Conservation (phyloP, 371 early-diverging fungal species). For the Neoconidiobolus thromboides region DNA sequence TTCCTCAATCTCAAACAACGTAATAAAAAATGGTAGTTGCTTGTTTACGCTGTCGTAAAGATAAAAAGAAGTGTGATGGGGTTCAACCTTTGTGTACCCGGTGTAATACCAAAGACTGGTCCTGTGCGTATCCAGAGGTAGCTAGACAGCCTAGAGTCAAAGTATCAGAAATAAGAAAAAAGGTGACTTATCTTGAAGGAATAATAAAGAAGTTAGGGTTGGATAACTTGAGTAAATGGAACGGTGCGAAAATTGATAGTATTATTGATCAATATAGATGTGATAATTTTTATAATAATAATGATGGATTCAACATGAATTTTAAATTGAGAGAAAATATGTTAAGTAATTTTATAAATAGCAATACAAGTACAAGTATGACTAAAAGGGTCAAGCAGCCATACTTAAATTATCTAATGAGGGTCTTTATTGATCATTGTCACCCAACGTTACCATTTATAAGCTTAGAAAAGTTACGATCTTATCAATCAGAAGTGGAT, state of each 20-base stretch:
- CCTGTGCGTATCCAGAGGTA: not conserved
- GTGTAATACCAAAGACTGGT: not conserved
- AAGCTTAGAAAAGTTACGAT: not conserved
- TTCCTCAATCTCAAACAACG: no score
- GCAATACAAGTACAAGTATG: not conserved
- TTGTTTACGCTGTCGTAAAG: not conserved
- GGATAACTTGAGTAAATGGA: not conserved
- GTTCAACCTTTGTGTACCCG: not conserved
- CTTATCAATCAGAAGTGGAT: not conserved
- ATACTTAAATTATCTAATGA: not conserved
- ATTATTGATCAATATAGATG: not conserved
- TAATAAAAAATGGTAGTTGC: not conserved
- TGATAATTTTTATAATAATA: not conserved
- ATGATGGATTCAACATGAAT: not conserved
- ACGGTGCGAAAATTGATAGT: not conserved
- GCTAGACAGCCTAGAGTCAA: not conserved
- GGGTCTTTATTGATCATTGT: not conserved
- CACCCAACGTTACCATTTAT: conserved; percentile 2
- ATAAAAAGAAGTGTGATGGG: conserved; percentile 1
- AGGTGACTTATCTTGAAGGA: not conserved
- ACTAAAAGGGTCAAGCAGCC: not conserved
- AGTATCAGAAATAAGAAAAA: not conserved
- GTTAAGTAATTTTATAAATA: not conserved
- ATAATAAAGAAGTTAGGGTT: not conserved
- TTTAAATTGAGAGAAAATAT: not conserved